Evolutionary conservation across 2,329 filamentous ascomycete genomes (phyloP), one percentile per base, ranked within the genome.

Genomic region (Tolypocladium endophyticum): DNA sequence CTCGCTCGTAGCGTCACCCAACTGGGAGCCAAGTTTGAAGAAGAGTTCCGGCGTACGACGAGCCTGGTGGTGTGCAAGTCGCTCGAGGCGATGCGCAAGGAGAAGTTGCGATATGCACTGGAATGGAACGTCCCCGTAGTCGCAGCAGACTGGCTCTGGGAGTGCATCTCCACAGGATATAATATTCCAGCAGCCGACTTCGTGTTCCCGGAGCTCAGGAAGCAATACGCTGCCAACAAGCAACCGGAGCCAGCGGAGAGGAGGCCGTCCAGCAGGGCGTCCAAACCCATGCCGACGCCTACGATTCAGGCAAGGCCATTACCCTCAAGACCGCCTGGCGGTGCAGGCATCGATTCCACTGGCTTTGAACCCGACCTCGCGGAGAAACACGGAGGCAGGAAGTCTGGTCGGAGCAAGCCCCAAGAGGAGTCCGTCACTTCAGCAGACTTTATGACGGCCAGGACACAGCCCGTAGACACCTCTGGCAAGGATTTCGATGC

Each of bases 121-220:
- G 81, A 87, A 66, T 90, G 89, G 79, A 81, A 81, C 5, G 87
- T 97, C 14, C 90, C 92, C 2, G 85, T 93, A n/a, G 89, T 97
- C 14, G 82, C 82, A 9, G 83, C 85, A 23, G 83, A 87, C 28
- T 99, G 94, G 94, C 78, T 99, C 3, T 94, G 89, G 87, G 82
- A 87, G 57, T 94, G 89, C 64, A 85, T 97, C 57, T 78, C 80
- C 67, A 82, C 76, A 0, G 83, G 83, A 6, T 75, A 66, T 62
- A 73, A 76, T 4, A 71, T 77, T 3, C 78, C 81, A 1, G 70
- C 79, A 52, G 74, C 77, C 45, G 65, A 71, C 8, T 83, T 74
- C 57, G 67, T 82, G 59, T 83, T 80, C 59, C 71, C 78, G 0
- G 77, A 81, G 61, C 67, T 83, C 35, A 73, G 71, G 56, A 70